Conservation (phyloP, 73 alveolate genomes). For the Diophrys sp. region DNA sequence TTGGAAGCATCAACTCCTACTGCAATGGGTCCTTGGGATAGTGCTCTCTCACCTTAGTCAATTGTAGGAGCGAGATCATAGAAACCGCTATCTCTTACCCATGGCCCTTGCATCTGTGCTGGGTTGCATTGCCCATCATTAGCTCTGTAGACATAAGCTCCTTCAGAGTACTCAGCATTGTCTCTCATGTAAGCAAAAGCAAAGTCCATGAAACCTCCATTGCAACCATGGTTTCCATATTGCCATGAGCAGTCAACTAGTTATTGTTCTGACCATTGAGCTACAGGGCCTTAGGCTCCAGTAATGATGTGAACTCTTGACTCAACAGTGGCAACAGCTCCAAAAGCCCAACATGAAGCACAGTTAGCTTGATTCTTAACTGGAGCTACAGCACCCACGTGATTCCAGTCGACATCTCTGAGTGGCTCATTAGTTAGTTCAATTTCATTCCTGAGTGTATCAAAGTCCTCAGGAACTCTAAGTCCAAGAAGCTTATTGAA, state of each 20-base stretch:
- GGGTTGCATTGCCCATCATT: background rate
- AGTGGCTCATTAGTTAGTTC: too few species aligned
- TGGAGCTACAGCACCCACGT: slow-evolving; percentile 48
- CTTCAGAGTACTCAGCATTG: background rate
- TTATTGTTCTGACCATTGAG: slow-evolving; percentile 7
- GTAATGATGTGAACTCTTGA: too few species aligned
- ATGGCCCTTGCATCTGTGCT: background rate
- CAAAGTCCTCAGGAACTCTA: too few species aligned
- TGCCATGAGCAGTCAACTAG: slow-evolving; percentile 10
- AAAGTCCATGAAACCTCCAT: background rate
- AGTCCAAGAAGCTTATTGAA: too few species aligned
- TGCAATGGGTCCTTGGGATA: background rate
- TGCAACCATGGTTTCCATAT: slow-evolving; percentile 5
- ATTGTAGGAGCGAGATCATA: background rate
- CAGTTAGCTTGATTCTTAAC: slow-evolving; percentile 72
- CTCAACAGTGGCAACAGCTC: slow-evolving; percentile 90
- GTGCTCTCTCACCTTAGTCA: background rate
- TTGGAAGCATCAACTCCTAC: background rate
- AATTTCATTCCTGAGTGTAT: too few species aligned
- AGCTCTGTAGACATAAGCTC: background rate
- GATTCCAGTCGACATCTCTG: slow-evolving; percentile 62
- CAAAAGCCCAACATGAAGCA: slow-evolving; percentile 97
- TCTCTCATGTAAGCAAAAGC: background rate
- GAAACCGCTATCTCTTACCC: background rate
- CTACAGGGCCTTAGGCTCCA: too few species aligned